Percentiles rank a stretch among this genome's conserved stretches.
Conservation (phyloP, 495 filamentous ascomycete genomes). For the Apiosordaria backusii region DNA sequence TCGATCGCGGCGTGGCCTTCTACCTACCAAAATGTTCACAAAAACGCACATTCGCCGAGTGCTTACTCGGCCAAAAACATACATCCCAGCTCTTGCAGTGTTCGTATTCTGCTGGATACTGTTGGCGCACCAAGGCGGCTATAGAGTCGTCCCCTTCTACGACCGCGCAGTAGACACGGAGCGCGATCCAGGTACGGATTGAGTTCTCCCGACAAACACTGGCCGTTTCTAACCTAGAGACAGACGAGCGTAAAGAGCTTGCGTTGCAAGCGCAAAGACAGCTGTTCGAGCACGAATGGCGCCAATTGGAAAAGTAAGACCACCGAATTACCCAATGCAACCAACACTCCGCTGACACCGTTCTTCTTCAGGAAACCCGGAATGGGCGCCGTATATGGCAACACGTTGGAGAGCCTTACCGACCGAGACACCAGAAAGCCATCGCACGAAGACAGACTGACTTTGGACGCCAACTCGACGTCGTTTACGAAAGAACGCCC, state of each 20-base stretch:
- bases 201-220: not conserved
- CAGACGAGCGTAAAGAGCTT: conserved; percentile 14
- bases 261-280: conserved; percentile 28
- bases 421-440: conserved; percentile 27
- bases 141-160: not conserved
- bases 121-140: conserved; percentile 12
- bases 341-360: conserved; percentile 7
- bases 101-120: conserved; percentile 35
- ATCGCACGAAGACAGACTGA: conserved; percentile 28
- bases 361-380: conserved; percentile 23
- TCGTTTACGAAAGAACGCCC: conserved; percentile 33
- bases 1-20: not conserved
- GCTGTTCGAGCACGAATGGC: conserved; percentile 39
- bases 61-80: conserved; percentile 45
- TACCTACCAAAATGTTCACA: conserved; percentile 12
- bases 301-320: conserved; percentile 37
- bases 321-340: no score
- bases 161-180: not conserved
- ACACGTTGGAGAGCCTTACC: conserved; percentile 42
- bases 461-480: conserved; percentile 14
- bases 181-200: conserved; percentile 14
- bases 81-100: conserved; percentile 27
- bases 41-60: conserved; percentile 47
- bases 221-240: not conserved
- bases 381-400: conserved; percentile 44